Evolutionary conservation across 2,329 filamentous ascomycete species (phyloP).

Genomic region (Byssochlamys sp.): DNA sequence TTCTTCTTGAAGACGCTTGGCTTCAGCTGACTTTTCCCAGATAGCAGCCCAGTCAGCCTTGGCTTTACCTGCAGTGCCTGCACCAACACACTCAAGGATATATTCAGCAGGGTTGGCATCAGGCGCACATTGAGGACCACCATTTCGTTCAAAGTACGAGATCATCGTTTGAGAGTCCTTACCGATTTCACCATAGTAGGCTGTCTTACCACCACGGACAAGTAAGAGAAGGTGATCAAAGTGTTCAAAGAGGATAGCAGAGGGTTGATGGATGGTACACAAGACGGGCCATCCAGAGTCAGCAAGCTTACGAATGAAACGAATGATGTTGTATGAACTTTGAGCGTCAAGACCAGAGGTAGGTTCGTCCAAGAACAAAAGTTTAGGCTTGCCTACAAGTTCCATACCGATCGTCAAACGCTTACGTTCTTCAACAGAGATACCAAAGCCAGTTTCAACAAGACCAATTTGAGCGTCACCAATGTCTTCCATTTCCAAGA

Average conservation of each 20-base stretch:
- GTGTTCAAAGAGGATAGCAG: slow-evolving; percentile 83
- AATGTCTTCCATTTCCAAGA: slow-evolving; percentile 82
- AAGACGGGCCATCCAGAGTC: slow-evolving; percentile 84
- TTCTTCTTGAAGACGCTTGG: too few relatives aligned
- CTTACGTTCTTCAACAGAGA: slow-evolving; percentile 56
- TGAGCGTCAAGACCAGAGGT: slow-evolving; percentile 93
- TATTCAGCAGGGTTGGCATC: too few relatives aligned
- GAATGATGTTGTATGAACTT: slow-evolving; percentile 46
- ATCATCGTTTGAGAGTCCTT: slow-evolving; percentile 48
- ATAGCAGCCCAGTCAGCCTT: too few relatives aligned
- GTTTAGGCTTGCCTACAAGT: slow-evolving; percentile 78
- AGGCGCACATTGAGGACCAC: too few relatives aligned
- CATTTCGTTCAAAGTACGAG: slow-evolving; percentile 56
- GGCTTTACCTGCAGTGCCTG: too few relatives aligned
- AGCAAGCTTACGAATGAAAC: slow-evolving; percentile 71
- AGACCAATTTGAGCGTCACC: slow-evolving; percentile 89
- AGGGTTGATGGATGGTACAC: slow-evolving; percentile 92
- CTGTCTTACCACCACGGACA: slow-evolving; percentile 54
- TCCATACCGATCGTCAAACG: slow-evolving; percentile 93
- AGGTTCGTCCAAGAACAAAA: slow-evolving; percentile 89
- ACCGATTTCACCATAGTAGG: slow-evolving; percentile 62
- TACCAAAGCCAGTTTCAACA: slow-evolving; percentile 73
- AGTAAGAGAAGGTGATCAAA: slow-evolving; percentile 60
- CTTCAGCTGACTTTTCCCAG: too few relatives aligned
- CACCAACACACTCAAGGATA: too few relatives aligned